Evolutionary conservation across 805 yeast species (phyloP), one percentile per base, ranked within the genome.

Genomic region (Barnettozyma siamensis): DNA sequence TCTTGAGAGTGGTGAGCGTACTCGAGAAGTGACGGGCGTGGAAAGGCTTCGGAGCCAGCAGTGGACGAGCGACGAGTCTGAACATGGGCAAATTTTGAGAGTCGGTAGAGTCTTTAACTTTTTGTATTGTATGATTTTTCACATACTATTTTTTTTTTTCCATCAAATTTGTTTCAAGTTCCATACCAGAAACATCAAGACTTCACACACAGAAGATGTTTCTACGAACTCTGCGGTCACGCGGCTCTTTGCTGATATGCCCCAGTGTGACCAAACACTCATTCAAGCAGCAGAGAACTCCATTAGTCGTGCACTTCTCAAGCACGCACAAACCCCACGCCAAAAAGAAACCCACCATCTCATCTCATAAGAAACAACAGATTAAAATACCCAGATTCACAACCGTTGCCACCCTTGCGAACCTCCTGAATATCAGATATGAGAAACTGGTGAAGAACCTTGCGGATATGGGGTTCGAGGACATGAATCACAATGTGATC

Each of bases 331-430:
- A 8, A 10, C 33, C 8, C 4, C 15, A 21, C 23, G 32, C 43
- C 18, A 40, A 40, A 19, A 31, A 26, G 29, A 26, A 34, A 16
- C 30, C 38, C 2, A 29, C 34, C 21, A 28, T 29, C 27, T 21
- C 40, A 26, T 5, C 13, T 8, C 12, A 26, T 5, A 18, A 31
- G 9, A 42, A 46, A 24, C 47, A 43, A 38, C 27, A 16, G 5
- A 42, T 70, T 16, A 65, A 59, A 16, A 68, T 91, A 24, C 96
- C 97, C 1, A 74, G 83, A 9, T 88, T 83, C 54, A 72, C 87
- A 5, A 77, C 94, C 0, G 85, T 91, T 2, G 72, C 91, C 3
- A 84, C 88, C 48, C 67, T 91, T 33, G 83, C 97, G 0, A 77
- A 82, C 29, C 67, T 85, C 16, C 60, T 93, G 48, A 73, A 76